Evolutionary conservation across 2,329 filamentous ascomycete species (phyloP).

Genomic region (Acephala macrosclerotiorum): DNA sequence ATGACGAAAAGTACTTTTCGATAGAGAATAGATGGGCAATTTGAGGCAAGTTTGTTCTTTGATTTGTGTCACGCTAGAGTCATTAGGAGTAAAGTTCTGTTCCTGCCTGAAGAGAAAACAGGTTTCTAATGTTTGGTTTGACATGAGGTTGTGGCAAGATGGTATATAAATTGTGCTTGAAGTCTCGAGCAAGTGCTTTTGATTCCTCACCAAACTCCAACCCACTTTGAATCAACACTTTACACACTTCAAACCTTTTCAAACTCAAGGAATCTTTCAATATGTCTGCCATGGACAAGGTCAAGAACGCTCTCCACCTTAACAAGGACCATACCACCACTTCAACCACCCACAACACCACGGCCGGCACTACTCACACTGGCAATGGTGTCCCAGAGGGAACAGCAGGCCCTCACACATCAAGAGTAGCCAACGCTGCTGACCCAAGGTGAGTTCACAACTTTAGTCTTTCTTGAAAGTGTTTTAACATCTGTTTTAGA

Average conservation of each 20-base stretch:
- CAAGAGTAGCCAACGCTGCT: conserved; percentile 49
- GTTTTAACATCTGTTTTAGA: conserved; percentile 4
- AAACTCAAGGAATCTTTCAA: conserved; percentile 34
- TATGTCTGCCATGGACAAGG: conserved; percentile 57
- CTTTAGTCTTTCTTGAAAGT: not conserved
- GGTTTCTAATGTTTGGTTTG: conserved; percentile 13
- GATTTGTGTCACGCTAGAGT: not conserved
- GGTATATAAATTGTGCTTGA: conserved; percentile 20
- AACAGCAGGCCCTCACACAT: conserved; percentile 27
- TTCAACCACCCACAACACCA: conserved; percentile 28
- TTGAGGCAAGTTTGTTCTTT: not conserved
- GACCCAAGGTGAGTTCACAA: conserved; percentile 18
- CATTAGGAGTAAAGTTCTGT: not conserved
- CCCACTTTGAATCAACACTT: conserved; percentile 18
- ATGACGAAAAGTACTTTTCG: conserved; percentile 7
- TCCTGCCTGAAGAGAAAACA: conserved; percentile 14
- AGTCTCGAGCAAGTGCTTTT: not conserved
- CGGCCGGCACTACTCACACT: conserved; percentile 21
- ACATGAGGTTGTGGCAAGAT: conserved; percentile 7
- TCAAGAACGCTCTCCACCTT: conserved; percentile 52
- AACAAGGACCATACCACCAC: conserved; percentile 36
- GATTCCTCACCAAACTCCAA: conserved; percentile 18
- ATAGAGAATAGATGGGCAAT: not conserved
- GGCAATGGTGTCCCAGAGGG: conserved; percentile 33
- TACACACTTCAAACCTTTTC: conserved; percentile 6